Evolutionary conservation across 139 green algal species (phyloP), one percentile per base, ranked within the genome.

Genomic region (Micractinium sp.): DNA sequence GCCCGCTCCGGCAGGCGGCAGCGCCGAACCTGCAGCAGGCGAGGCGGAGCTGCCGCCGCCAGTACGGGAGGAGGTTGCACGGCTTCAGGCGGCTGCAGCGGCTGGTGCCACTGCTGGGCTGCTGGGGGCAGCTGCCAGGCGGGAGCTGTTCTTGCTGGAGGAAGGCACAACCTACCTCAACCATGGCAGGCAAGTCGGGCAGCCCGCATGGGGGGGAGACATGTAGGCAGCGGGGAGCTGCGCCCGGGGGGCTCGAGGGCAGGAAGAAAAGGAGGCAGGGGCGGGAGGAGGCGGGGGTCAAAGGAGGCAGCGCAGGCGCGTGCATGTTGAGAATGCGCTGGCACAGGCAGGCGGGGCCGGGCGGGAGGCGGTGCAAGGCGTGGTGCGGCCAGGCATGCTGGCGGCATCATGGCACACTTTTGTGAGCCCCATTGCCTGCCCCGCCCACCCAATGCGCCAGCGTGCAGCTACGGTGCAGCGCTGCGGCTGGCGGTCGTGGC

Each of bases 391-490:
- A 29, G 63, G 63, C 63, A 25, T 73, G n/a, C n/a, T 79, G n/a
- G 31, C n/a, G 1, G 15, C 74, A n/a, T 25, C 18, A 18, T 77
- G 71, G 27, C 0, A 39, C 47, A 56, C n/a, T 56, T 16, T 56
- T 56, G 47, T 56, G 47, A 56, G 47, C 67, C 31, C 67, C 14
- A 33, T 18, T 9, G 5, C 25, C 71, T 38, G 22, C 77, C 38
- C 23, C 77, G 3, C 29, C 33, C 1, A 4, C 33, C 35, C 35
- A 2, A 29, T 25, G n/a, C 41, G 29, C 47, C 47, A 29, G 29
- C 78, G 0, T 67, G 94, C 88, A 92, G 79, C 85, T 96, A 96
- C 78, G 94, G 94, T 0, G 94, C 94, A 4, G 87, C 92, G 2
- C 90, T 94, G 80, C 93, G 93, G 85, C 41, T 93, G 35, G 86